A percentile compares a stretch with the other conserved stretches of the same genome.
These are phyloP conservation scores for Lentinus tigrinus DNA, from an alignment of 768 basidiomycete species.

Conservation along the genomic window DNA sequence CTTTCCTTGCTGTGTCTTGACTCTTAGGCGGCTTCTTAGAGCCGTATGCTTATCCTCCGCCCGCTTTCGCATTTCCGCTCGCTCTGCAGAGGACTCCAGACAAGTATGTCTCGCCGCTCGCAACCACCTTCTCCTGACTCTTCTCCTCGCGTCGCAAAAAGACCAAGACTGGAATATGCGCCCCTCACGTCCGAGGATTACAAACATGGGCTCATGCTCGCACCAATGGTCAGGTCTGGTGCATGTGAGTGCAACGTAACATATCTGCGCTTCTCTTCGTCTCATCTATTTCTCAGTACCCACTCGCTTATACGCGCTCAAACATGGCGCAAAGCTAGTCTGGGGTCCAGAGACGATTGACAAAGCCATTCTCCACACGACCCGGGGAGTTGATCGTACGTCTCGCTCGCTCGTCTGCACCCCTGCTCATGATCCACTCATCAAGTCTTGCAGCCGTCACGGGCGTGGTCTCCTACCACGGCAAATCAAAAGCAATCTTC, in stretches of 20 bases:
- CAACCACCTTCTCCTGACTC: slow-evolving; percentile 48
- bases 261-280: neutral
- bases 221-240: slow-evolving; percentile 97
- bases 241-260: slow-evolving; percentile 55
- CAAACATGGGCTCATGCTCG: slow-evolving; percentile 88
- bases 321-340: slow-evolving; percentile 90
- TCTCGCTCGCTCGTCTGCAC: neutral
- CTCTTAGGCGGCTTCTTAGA: neutral
- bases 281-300: slow-evolving; percentile 55
- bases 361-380: slow-evolving; percentile 87
- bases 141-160: slow-evolving; percentile 44
- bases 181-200: slow-evolving; percentile 74
- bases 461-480: slow-evolving; percentile 85
- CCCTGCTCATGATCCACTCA: neutral
- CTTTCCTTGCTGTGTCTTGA: no score
- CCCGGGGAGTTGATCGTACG: slow-evolving; percentile 82
- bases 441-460: slow-evolving; percentile 57
- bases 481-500: slow-evolving; percentile 83
- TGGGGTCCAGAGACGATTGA: slow-evolving; percentile 98
- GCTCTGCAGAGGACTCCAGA: neutral
- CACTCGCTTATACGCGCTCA: slow-evolving; percentile 80
- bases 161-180: slow-evolving; percentile 43
- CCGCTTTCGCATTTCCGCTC: neutral
- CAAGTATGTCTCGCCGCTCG: slow-evolving; percentile 52
- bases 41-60: neutral